Evolutionary conservation across 2,329 filamentous ascomycete species (phyloP).

Genomic region (Hymenotorrendiella dingleyae): DNA sequence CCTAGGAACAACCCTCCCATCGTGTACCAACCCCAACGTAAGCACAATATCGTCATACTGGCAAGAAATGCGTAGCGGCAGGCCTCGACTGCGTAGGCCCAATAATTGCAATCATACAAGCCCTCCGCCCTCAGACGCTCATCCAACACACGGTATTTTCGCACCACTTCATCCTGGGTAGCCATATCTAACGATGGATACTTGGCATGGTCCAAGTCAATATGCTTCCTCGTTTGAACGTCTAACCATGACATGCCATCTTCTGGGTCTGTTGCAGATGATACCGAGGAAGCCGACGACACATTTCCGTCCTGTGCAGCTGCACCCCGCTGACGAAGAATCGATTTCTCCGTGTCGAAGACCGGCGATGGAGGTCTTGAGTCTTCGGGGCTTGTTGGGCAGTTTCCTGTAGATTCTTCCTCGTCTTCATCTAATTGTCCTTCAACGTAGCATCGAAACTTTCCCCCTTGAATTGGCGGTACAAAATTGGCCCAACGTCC

Average conservation of each 20-base stretch:
- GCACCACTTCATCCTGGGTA: constrained; percentile 70
- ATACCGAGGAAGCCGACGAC: constrained; percentile 46
- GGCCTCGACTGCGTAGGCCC: constrained; percentile 69
- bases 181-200: constrained; percentile 72
- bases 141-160: constrained; percentile 76
- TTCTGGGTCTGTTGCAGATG: constrained; percentile 50
- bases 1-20: constrained; percentile 71
- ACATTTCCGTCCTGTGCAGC: constrained; percentile 11
- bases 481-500: constrained; percentile 82
- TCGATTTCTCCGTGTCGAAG: constrained; percentile 25
- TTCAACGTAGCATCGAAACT: constrained; percentile 54
- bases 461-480: constrained; percentile 86
- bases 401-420: constrained; percentile 27
- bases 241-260: constrained; percentile 63
- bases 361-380: constrained; percentile 30
- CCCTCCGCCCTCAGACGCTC: constrained; percentile 66
- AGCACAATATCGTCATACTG: constrained; percentile 51
- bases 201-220: constrained; percentile 68
- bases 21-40: constrained; percentile 60
- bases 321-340: constrained; percentile 17
- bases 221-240: constrained; percentile 65
- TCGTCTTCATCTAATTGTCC: constrained; percentile 30
- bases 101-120: constrained; percentile 80
- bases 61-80: constrained; percentile 67
- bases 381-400: constrained; percentile 16